Evolutionary conservation across 768 basidiomycete species (phyloP), one percentile per base, ranked within the genome.

Genomic region (Daedaleopsis nitida): DNA sequence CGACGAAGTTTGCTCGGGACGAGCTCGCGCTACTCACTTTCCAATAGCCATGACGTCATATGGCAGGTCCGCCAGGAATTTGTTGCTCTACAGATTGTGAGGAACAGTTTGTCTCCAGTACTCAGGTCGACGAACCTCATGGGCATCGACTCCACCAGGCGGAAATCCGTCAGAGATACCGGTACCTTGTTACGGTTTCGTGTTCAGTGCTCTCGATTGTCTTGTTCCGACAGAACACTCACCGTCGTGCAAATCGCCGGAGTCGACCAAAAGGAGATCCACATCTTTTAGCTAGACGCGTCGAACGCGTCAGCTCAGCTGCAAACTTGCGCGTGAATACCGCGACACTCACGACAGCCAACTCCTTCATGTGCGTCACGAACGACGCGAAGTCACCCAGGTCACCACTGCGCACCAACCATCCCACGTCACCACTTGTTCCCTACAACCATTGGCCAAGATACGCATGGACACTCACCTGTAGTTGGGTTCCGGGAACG

Each of bases 301-400:
- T n/a, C 45, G 4, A 2, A 42, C 32, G n/a, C 23, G 27, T 44
- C 43, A 53, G 17, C 3, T 32, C 27, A 7, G 27, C 27, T 17
- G 23, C 21, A 11, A 8, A 23, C 17, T 10, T 8, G 47, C 32
- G 10, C 19, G 12, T 13, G 24, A 5, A 16, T 12, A 6, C 16
- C 5, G 8, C 12, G 8, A 9, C 11, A 8, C 77, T 37, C 61
- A 86, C 87, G 50, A 80, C 55, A 4, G 94, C 93, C 45, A 88
- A 78, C 38, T 81, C 68, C 75, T 94, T 91, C 88, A 96, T 89
- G 60, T 91, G 91, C 2, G 83, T 66, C 14, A 92, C 88, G 65
- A 96, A 97, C n/a, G 89, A 92, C 42, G 88, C 81, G 69, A 95
- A 89, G 65, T 93, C 91, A n/a, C 92, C 94, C 27, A 87, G 80